Conservation (phyloP, 768 basidiomycete species). For the Suillus tomentosus region DNA sequence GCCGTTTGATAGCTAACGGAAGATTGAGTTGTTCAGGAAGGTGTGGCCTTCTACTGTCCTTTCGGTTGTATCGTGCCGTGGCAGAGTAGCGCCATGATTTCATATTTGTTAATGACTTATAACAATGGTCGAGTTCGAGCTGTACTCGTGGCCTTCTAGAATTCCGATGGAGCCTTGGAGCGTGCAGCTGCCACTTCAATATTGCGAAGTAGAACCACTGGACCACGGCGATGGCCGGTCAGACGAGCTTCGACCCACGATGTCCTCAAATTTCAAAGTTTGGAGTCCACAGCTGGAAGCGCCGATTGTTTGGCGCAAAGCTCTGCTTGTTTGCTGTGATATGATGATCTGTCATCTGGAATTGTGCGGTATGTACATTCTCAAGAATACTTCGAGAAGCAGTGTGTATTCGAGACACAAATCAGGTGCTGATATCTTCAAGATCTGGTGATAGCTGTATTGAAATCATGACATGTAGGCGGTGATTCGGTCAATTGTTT, state of each 20-base stretch:
- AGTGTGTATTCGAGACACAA: background rate
- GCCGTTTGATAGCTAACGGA: background rate
- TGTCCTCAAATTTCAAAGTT: background rate
- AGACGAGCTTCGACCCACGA: background rate
- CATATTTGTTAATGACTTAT: background rate
- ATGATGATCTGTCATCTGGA: background rate
- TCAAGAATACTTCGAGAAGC: background rate
- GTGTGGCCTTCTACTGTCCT: background rate
- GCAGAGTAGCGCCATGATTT: background rate
- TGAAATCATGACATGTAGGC: background rate
- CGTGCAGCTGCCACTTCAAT: background rate
- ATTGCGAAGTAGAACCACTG: conserved; percentile 1
- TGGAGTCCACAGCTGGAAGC: background rate
- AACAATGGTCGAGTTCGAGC: background rate
- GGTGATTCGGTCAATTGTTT: background rate
- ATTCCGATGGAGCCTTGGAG: background rate
- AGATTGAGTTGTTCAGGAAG: background rate
- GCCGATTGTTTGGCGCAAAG: background rate
- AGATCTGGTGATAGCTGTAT: background rate
- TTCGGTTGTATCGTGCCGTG: background rate
- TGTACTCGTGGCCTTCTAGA: background rate
- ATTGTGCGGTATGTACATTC: background rate
- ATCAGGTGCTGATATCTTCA: background rate
- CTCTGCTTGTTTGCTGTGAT: background rate
- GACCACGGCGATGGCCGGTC: background rate